These are phyloP conservation scores for Diaporthe caulivora DNA, from an alignment of 2,329 filamentous ascomycete genomes.

Conservation along the genomic window DNA sequence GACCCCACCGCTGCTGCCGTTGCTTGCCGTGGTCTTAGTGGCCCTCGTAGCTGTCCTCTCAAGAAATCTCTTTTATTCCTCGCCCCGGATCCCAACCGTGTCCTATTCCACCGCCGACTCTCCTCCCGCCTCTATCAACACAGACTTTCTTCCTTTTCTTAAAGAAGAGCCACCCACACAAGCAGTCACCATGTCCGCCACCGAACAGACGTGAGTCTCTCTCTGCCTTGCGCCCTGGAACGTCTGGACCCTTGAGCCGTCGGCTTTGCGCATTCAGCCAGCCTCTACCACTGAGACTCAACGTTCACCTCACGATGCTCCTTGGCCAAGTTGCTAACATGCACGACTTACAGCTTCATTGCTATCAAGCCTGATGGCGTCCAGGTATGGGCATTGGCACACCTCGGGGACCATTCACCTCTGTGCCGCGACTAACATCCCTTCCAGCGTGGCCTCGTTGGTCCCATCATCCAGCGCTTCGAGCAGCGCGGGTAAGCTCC, in stretches of 20 bases:
- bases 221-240: background rate
- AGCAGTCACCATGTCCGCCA: constrained; percentile 72
- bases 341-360: constrained; percentile 82
- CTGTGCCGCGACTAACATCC: constrained; percentile 41
- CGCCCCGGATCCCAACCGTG: constrained; percentile 57
- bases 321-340: constrained; percentile 33
- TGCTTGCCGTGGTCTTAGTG: constrained; percentile 37
- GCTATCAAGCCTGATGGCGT: constrained; percentile 99
- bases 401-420: constrained; percentile 17
- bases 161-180: constrained; percentile 46
- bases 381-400: constrained; percentile 74
- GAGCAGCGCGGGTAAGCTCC: constrained; percentile 87
- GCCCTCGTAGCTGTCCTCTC: constrained; percentile 38
- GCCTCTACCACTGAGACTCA: constrained; percentile 37
- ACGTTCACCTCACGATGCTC: constrained; percentile 39
- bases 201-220: constrained; percentile 87
- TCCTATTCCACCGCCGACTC: constrained; percentile 36
- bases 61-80: constrained; percentile 51
- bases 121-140: constrained; percentile 47
- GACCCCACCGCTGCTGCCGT: constrained; percentile 32
- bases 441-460: constrained; percentile 90
- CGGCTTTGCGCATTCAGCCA: constrained; percentile 25
- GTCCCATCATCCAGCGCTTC: constrained; percentile 97
- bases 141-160: constrained; percentile 45
- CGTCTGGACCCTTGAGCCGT: background rate